Percentiles rank a stretch among this genome's conserved stretches.
phyloP scores from a whole-genome alignment of 495 filamentous ascomycete species.

The Aeminium ludgeri region DNA sequence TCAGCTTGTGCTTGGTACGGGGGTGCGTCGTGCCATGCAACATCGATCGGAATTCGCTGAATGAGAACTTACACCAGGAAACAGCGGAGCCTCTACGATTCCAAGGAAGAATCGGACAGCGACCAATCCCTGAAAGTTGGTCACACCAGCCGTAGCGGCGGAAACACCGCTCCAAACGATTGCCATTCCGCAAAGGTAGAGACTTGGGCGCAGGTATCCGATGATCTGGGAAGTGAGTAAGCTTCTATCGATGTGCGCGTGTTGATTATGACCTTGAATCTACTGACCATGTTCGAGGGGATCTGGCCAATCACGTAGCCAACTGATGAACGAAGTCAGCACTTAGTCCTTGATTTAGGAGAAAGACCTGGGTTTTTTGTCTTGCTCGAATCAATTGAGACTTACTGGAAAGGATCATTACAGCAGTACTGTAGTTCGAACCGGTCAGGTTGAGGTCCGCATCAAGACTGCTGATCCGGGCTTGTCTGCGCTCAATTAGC shows the following conservation, averaged over 20 bases:
- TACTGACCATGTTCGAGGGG: slow-evolving; percentile 10
- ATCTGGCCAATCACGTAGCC: slow-evolving; percentile 9
- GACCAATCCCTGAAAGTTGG: slow-evolving; percentile 43
- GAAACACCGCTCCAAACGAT: slow-evolving; percentile 60
- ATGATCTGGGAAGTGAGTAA: too few species aligned
- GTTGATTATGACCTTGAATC: too few species aligned
- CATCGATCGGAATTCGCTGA: too few species aligned
- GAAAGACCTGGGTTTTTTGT: too few species aligned
- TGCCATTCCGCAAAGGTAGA: slow-evolving; percentile 51
- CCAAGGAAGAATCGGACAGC: slow-evolving; percentile 56
- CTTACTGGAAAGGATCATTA: slow-evolving; percentile 2
- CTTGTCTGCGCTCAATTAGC: background rate
- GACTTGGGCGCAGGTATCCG: slow-evolving; percentile 32
- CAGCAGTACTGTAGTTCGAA: slow-evolving; percentile 3
- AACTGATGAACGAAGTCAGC: background rate
- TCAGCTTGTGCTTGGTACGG: too few species aligned
- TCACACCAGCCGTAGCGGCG: slow-evolving; percentile 39
- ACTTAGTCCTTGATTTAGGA: too few species aligned
- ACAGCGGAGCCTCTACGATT: slow-evolving; percentile 26
- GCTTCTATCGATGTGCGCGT: too few species aligned
- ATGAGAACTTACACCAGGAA: slow-evolving; percentile 17
- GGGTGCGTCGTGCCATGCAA: too few species aligned
- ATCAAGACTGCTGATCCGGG: background rate
- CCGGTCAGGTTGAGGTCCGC: background rate
- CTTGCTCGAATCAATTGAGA: too few species aligned